phyloP scores from a whole-genome alignment of 1,139 yeast species.

The Yamadazyma sp. region DNA sequence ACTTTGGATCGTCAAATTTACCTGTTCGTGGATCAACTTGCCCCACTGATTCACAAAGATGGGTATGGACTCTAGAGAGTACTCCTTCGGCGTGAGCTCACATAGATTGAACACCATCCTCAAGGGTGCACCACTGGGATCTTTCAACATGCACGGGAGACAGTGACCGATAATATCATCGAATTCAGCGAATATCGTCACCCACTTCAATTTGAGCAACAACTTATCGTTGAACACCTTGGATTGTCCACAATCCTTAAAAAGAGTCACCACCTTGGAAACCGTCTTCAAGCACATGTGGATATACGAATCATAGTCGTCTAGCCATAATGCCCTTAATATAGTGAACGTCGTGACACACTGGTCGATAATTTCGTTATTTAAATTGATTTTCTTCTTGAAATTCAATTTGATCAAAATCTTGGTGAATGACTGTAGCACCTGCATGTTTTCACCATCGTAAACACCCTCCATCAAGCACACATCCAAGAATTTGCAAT shows the following conservation, averaged over 20 bases:
- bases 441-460: conserved; percentile 6
- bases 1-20: conserved; percentile 8
- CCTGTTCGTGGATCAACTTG: conserved; percentile 11
- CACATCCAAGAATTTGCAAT: conserved; percentile 10
- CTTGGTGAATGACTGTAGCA: conserved; percentile 18
- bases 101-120: conserved; percentile 20
- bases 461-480: conserved; percentile 10
- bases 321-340: conserved; percentile 20
- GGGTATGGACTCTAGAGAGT: conserved; percentile 19
- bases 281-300: conserved; percentile 15
- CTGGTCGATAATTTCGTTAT: conserved; percentile 18
- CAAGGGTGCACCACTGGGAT: conserved; percentile 18
- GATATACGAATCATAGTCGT: conserved; percentile 19
- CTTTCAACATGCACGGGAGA: conserved; percentile 21
- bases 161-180: conserved; percentile 18
- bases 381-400: conserved; percentile 18
- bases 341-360: conserved; percentile 19
- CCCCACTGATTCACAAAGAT: conserved; percentile 26
- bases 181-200: conserved; percentile 28
- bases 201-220: conserved; percentile 29
- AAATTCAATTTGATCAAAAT: conserved; percentile 23
- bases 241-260: conserved; percentile 25
- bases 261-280: conserved; percentile 20
- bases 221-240: conserved; percentile 21
- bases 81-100: conserved; percentile 17